Percentiles rank a stretch among this genome's conserved stretches.
Evolutionary conservation across 106 monocot genomes (phyloP).

Genomic region (Dendrobium officinale): DNA sequence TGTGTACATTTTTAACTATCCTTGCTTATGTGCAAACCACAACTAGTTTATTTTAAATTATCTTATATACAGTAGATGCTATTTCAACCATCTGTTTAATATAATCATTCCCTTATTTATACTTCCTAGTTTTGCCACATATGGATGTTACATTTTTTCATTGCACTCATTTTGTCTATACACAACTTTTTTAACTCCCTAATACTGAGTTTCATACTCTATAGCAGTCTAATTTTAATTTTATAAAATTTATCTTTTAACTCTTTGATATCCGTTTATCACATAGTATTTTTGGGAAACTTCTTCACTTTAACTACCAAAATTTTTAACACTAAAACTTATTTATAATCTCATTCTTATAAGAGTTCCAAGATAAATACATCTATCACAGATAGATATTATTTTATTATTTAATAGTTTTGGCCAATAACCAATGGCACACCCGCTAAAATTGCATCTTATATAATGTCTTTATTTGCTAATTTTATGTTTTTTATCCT

Average conservation of each 20-base stretch:
- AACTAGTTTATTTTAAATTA: background rate
- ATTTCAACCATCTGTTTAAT: background rate
- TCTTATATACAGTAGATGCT: background rate
- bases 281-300: background rate
- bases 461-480: no score
- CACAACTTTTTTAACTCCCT: background rate
- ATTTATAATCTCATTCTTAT: no score
- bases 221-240: background rate
- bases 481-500: no score
- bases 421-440: no score
- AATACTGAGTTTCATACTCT: background rate
- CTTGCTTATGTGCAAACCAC: background rate
- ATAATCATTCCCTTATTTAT: background rate
- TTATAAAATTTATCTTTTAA: background rate
- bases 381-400: no score
- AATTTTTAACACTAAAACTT: no score
- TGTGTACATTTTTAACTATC: background rate
- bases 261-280: background rate
- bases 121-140: background rate
- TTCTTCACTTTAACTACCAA: background rate
- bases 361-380: no score
- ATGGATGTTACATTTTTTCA: background rate
- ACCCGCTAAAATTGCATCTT: no score
- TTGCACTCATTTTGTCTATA: background rate
- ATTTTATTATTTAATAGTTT: no score